Evolutionary conservation across 1,284 basidiomycete species (phyloP), one percentile per base, ranked within the genome.

Genomic region (Cystobasidiaceae sp.): DNA sequence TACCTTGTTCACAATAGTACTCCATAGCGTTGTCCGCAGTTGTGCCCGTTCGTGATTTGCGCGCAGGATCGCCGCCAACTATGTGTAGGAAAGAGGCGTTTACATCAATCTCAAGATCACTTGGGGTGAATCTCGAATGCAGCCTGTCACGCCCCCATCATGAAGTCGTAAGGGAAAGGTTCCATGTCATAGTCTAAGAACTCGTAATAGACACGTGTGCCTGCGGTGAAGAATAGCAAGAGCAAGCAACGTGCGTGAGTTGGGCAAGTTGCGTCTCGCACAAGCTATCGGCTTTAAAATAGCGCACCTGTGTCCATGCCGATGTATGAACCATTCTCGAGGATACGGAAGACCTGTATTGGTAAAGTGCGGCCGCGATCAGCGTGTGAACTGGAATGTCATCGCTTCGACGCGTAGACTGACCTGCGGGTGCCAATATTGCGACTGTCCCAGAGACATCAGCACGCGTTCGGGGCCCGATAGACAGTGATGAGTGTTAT

Each of bases 401-500:
- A n/a, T 3, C 1, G 7, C 13, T 8, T 1, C 23, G 19, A 30
- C 41, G 4, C n/a, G n/a, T 41, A 41, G 3, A 41, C 4, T 15
- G 23, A 52, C 50, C 50, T 45, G 39, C 5, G 60, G 48, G 17
- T 52, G 49, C 60, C 60, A 62, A 50, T 62, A 62, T 27, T 52
- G 48, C 34, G 60, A 62, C 49, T 52, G 30, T 17, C 28, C n/a
- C n/a, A n/a, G n/a, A n/a, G n/a, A n/a, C n/a, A n/a, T n/a, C n/a
- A n/a, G n/a, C n/a, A n/a, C n/a, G n/a, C n/a, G n/a, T n/a, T n/a
- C n/a, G n/a, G n/a, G n/a, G n/a, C n/a, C n/a, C n/a, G n/a, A n/a
- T n/a, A n/a, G n/a, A n/a, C n/a, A n/a, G n/a, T n/a, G n/a, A n/a
- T n/a, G n/a, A n/a, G n/a, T n/a, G n/a, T n/a, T n/a, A n/a, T n/a